Evolutionary conservation across 140 eudicot genomes (phyloP), one percentile per base, ranked within the genome.

Genomic region (Senecio squalidus): DNA sequence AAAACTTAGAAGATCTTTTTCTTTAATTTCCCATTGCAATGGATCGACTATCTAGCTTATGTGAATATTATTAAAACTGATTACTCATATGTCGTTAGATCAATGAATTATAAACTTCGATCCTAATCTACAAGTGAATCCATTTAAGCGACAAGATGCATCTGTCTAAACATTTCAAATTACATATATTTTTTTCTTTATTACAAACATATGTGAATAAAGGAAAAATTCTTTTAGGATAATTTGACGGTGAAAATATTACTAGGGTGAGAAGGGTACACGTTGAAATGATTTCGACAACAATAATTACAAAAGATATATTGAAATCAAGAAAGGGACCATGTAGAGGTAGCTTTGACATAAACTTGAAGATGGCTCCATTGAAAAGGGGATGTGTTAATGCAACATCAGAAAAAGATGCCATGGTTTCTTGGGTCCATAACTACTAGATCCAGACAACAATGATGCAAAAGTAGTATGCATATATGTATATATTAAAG

Each of bases 391-490:
- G 64, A 39, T 44, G 71, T 51, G 68, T 68, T 72, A 47, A 72
- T 71, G 74, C 77, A 74, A 74, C 84, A 74, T 77, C 84, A 66
- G 77, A 67, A 63, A 74, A 58, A 72, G 80, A 77, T 73, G 84
- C 73, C 67, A 71, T 64, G 30, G 66, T 38, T 48, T 64, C 60
- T 56, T 55, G 84, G 89, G 89, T 78, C 84, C 89, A 74, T 29
- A 65, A 58, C 51, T 45, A 45, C 30, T 56, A 78, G 75, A 71
- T 82, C 71, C 82, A 70, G 75, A 75, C 83, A 74, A 55, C 74
- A 55, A 47, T 66, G 24, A 55, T 68, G 70, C 69, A 52, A 30
- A 70, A 22, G 16, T 14, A 18, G 70, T 40, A 28, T 4, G 27
- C 33, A 21, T 57, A 45, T 31, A 56, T 58, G 31, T 49, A 23